Percentiles rank a stretch among this genome's conserved stretches.
Evolutionary conservation across 345 rosid species (phyloP).

Genomic region (Salix brachista): DNA sequence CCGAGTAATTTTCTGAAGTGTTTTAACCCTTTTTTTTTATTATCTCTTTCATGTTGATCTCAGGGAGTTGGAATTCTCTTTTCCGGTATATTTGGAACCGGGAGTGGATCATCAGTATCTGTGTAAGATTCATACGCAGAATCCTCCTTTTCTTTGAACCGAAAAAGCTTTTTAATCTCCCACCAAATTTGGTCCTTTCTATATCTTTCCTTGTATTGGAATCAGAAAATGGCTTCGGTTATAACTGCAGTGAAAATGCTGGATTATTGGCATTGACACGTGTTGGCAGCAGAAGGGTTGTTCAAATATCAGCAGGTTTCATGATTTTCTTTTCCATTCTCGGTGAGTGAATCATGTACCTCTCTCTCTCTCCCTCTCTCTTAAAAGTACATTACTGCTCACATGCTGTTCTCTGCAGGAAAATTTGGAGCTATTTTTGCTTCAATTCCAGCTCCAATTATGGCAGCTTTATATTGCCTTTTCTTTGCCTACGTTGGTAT

Average conservation of each 20-base stretch:
- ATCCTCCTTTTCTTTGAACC: constrained; percentile 2
- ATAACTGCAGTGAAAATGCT: constrained; percentile 70
- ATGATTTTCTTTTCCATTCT: constrained; percentile 95
- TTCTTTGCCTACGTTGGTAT: constrained; percentile 34
- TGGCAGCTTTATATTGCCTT: constrained; percentile 34
- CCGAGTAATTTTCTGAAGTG: not conserved
- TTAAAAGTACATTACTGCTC: not conserved
- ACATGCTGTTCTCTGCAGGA: constrained; percentile 14
- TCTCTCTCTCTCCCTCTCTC: not conserved
- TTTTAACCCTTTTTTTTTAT: not conserved
- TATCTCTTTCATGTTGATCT: constrained; percentile 4
- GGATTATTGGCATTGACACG: constrained; percentile 84
- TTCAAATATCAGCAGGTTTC: constrained; percentile 87
- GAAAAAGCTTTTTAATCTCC: not conserved
- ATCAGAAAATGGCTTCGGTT: constrained; percentile 1
- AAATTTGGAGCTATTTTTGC: constrained; percentile 40
- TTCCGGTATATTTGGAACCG: constrained; percentile 94
- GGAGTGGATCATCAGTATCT: constrained; percentile 79
- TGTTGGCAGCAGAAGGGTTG: constrained; percentile 89
- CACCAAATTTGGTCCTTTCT: not conserved
- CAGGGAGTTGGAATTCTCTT: constrained; percentile 91
- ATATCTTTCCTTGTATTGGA: not conserved
- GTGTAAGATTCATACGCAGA: constrained; percentile 50
- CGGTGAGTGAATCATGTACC: constrained; percentile 35
- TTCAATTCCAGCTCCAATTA: constrained; percentile 32